Conservation (phyloP, 1,139 yeast genomes). For the Yamadazyma atmosphaerica region DNA sequence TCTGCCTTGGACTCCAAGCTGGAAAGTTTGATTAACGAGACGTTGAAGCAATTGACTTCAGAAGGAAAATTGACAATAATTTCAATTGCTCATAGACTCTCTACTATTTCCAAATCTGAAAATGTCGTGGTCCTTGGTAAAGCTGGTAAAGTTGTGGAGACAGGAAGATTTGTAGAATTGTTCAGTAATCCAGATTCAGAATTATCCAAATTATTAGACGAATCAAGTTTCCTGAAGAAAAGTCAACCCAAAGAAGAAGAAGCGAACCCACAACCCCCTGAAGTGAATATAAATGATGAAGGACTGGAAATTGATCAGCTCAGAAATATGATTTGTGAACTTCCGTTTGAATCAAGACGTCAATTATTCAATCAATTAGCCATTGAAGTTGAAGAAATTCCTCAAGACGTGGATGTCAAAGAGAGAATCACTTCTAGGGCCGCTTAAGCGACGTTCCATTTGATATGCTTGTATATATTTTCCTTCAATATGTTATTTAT, state of each 20-base stretch:
- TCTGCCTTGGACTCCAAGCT: constrained; percentile 76
- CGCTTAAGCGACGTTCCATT: no score
- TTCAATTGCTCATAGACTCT: constrained; percentile 88
- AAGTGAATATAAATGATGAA: constrained; percentile 9
- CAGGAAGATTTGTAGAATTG: constrained; percentile 43
- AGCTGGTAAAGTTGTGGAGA: constrained; percentile 43
- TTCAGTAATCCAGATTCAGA: constrained; percentile 46
- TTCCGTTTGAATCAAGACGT: constrained; percentile 35
- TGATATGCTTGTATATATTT: not conserved
- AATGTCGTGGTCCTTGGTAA: constrained; percentile 58
- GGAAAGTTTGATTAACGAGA: constrained; percentile 65
- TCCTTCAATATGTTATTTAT: constrained; percentile 1
- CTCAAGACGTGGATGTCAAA: not conserved
- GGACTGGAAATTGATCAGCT: constrained; percentile 30
- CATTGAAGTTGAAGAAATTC: constrained; percentile 21
- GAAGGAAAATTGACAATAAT: constrained; percentile 77
- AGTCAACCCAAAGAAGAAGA: constrained; percentile 21
- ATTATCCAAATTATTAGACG: constrained; percentile 45
- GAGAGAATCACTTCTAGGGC: constrained; percentile 1
- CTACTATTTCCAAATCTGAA: constrained; percentile 63
- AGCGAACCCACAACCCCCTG: not conserved
- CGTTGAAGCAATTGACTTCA: constrained; percentile 51
- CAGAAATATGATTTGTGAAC: constrained; percentile 37
- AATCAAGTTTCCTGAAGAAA: constrained; percentile 25
- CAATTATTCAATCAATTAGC: constrained; percentile 33